Base-by-base conservation (phyloP, 176 grass and related monocot genomes). In the Ensete glaucum region DNA sequence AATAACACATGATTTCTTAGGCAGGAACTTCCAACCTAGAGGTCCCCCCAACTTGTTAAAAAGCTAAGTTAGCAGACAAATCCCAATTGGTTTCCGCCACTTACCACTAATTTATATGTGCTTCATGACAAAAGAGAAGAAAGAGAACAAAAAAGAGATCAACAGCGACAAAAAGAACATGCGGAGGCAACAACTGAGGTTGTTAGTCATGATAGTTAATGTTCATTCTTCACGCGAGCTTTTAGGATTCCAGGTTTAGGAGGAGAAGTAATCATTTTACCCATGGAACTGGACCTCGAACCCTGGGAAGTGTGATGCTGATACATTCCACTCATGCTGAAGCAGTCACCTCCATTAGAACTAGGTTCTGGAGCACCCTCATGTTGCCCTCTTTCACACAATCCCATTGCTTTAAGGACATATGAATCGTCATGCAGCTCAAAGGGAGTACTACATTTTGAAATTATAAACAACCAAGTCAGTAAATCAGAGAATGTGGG, bases 171-270 rank as follows among this genome's bases (percentile, higher is more conserved):
- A 17, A 76, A 55, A 79, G 15, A 58, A 54, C 73, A 54, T 78
- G 54, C 73, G 48, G 77, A 59, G 54, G 21, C 70, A 68, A 79
- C 73, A 73, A 67, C 66, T 53, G 64, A 54, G 73, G 54, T 43
- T 43, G 34, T 43, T 6, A 43, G 34, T 43, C 34, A 43, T 43
- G 34, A 48, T 58, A 0, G 9, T 63, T 91, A 93, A 51, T 99
- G 88, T 76, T 99, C 96, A 50, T 95, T 87, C 88, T 99, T 99
- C 53, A 89, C 78, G 13, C 88, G 88, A 12, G 91, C 88, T 80
- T 95, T 99, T 77, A 99, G 56, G 62, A 99, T 99, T 80, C 91
- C 88, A 79, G 96, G 96, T 84, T 95, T 87, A 57, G 96, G 82
- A 2, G 86, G 86, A 67, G 96, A 89, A 11, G 76, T 86, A 49